Conservation (phyloP, 2,329 filamentous ascomycete species). For the Diaporthe humulicola region DNA sequence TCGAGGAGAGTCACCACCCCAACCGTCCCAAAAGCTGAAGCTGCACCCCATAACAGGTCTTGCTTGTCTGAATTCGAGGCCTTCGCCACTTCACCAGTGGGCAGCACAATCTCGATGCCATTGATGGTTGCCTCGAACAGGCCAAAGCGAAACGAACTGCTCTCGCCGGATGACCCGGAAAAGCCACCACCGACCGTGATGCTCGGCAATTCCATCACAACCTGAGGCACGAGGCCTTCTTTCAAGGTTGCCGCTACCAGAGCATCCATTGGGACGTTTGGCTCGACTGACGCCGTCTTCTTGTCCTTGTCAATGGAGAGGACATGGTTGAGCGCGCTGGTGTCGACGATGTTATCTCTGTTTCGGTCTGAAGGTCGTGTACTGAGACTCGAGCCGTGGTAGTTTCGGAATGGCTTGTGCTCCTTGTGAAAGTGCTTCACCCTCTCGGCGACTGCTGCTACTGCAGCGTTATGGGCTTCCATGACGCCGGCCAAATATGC, state of each 20-base stretch:
- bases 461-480: constrained; percentile 60
- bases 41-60: constrained; percentile 71
- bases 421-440: constrained; percentile 59
- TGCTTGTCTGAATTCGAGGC: constrained; percentile 60
- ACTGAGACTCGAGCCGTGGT: constrained; percentile 83
- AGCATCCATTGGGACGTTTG: constrained; percentile 77
- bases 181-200: constrained; percentile 79
- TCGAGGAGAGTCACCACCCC: constrained; percentile 73
- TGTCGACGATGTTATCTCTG: constrained; percentile 73
- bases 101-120: constrained; percentile 73
- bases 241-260: constrained; percentile 70
- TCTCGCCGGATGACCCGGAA: constrained; percentile 76
- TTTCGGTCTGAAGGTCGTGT: constrained; percentile 70
- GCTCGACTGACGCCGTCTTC: constrained; percentile 73
- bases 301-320: constrained; percentile 67
- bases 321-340: constrained; percentile 73
- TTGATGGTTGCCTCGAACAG: constrained; percentile 75
- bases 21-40: constrained; percentile 71
- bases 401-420: constrained; percentile 76
- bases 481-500: constrained; percentile 41
- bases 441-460: constrained; percentile 57
- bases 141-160: constrained; percentile 74
- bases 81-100: constrained; percentile 66
- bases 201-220: constrained; percentile 80
- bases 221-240: constrained; percentile 69